Evolutionary conservation across 164 flowering plant species (phyloP), one percentile per base, ranked within the genome.

Genomic region (Stephania yunnanensis): DNA sequence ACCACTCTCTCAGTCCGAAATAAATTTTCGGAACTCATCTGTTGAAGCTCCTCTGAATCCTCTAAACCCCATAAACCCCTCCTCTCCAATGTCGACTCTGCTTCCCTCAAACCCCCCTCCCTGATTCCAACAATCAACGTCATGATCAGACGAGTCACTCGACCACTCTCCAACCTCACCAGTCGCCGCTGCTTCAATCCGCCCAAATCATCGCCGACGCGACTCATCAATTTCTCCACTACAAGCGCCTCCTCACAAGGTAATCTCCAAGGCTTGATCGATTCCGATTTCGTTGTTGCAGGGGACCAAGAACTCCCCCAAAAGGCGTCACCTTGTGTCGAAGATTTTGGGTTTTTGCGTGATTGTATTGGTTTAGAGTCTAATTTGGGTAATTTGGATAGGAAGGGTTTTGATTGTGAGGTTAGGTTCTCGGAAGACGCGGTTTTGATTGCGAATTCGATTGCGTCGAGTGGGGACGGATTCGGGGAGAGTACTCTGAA

Each of bases 351-450:
- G 30, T 84, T 87, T 76, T 74, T 90, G 80, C 72, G 73, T 22
- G 87, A 84, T 7, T 13, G 8, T 19, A 25, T 61, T 61, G 4
- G n/a, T 61, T 61, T 8, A 25, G 66, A 61, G 9, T 61, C 66
- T 61, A 6, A 61, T 61, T 61, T 25, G 66, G 6, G 66, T 61
- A 6, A 61, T 61, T 61, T 25, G 25, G 6, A 22, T 61, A 20
- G 66, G 22, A 61, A 61, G 66, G 20, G 25, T 61, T 61, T n/a
- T 17, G 44, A 30, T 58, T 44, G 46, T 11, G 46, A 75, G 36
- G 77, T 87, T 87, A 83, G 83, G 80, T 78, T 42, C 70, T 86
- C 88, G 0, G 64, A 70, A 29, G 91, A 90, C 68, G 88, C 94
- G 36, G 25, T 75, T 76, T 74, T 73, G 45, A 87, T 94, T n/a